Evolutionary conservation across 257 asterid species (phyloP), one percentile per base, ranked within the genome.

Genomic region (Linaria vulgaris): DNA sequence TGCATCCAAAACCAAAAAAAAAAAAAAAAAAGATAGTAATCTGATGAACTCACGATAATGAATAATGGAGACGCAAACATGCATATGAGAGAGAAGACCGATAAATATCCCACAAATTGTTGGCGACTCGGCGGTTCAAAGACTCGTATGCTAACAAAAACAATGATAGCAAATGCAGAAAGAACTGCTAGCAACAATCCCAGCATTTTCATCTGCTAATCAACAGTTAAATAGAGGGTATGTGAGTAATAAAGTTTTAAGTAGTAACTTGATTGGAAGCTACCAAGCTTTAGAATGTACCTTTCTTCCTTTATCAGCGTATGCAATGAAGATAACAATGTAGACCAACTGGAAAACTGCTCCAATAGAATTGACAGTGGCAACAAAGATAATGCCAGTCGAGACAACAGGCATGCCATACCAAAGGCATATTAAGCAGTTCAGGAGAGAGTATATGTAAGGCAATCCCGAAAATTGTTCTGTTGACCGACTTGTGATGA

Each of bases 41-140:
- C 16, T 11, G 41, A 50, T 34, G 56, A 66, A 80, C 97, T 81
- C 71, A 90, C 97, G 31, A 90, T 90, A 31, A 87, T 73, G 75
- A 87, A 85, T 6, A 87, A 62, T 2, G 97, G 97, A 65, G 97
- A 87, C 37, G 96, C 97, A 55, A 87, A 90, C 97, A 90, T 90
- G 68, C 75, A 90, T 63, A 90, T 78, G 67, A 90, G 97, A 61
- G 95, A 83, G 6, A 80, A 63, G 51, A 85, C 90, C 0, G 82
- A 69, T 27, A 90, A 68, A 63, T 75, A 90, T 61, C 97, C 97
- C 44, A 90, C 87, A n/a, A 90, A 90, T 12, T 75, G 78, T 57
- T 87, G 89, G 16, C 96, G 83, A 44, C 44, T 74, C 3, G 95
- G 88, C 13, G 88, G 86, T 34, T 85, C 85, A 38, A 87, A 87